Evolutionary conservation across 164 flowering plant genomes (phyloP).

Genomic region (grape (Vitis vinifera)): DNA sequence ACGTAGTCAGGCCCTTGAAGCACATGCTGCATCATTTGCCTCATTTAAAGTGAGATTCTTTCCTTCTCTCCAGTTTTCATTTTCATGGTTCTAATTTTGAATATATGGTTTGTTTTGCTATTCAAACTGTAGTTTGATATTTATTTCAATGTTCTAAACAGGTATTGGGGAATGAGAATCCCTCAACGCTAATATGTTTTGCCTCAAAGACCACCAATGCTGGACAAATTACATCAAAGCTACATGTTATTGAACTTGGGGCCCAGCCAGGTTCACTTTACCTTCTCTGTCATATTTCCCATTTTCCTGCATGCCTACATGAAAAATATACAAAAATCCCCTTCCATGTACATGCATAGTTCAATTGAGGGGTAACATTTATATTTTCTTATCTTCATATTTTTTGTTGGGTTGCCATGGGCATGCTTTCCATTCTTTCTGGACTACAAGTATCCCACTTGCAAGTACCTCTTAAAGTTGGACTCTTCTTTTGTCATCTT

Average conservation of each 20-base stretch:
- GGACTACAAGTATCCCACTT: background rate
- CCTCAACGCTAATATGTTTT: conserved; percentile 80
- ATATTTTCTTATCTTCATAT: background rate
- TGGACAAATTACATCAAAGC: conserved; percentile 86
- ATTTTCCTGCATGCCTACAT: background rate
- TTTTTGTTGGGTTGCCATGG: background rate
- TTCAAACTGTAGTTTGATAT: background rate
- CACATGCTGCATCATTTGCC: conserved; percentile 98
- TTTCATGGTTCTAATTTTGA: background rate
- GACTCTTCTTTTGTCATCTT: background rate
- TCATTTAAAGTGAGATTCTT: conserved; percentile 54
- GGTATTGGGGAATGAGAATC: conserved; percentile 92
- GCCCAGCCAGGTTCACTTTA: conserved; percentile 81
- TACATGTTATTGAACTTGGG: conserved; percentile 98
- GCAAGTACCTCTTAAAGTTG: background rate
- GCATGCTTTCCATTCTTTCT: background rate
- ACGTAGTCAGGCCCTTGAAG: conserved; percentile 99
- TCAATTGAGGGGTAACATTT: background rate
- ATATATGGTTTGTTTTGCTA: too few species aligned
- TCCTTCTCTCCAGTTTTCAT: background rate
- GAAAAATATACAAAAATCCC: background rate
- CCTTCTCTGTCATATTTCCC: conserved; percentile 2
- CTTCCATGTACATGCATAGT: background rate
- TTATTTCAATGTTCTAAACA: conserved; percentile 21
- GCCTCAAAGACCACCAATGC: conserved; percentile 88